These are phyloP conservation scores for Ceratocystis alfenasii DNA, from an alignment of 2,329 filamentous ascomycete species.

Conservation along the genomic window DNA sequence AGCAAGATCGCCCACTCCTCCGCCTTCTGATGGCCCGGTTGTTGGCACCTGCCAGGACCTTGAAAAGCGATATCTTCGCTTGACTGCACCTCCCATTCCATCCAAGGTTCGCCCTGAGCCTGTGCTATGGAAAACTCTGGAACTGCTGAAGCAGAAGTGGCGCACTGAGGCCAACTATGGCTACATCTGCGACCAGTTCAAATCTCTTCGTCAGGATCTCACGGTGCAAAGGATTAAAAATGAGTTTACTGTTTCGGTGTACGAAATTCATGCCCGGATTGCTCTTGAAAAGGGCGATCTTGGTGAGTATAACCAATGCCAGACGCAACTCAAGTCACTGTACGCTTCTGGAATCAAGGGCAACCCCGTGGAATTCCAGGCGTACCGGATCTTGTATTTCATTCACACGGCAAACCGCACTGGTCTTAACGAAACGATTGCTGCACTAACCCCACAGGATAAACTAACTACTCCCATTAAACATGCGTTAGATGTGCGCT, in stretches of 20 bases:
- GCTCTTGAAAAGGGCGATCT: slow-evolving; percentile 96
- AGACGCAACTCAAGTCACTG: slow-evolving; percentile 88
- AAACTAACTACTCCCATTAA: slow-evolving; percentile 74
- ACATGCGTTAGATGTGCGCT: slow-evolving; percentile 84
- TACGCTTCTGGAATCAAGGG: slow-evolving; percentile 81
- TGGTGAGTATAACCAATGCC: slow-evolving; percentile 99
- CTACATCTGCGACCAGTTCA: slow-evolving; percentile 99
- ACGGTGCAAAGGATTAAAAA: slow-evolving; percentile 96
- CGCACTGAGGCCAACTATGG: slow-evolving; percentile 83
- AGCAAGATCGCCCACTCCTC: slow-evolving; percentile 42
- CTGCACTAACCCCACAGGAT: slow-evolving; percentile 97
- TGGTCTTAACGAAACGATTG: slow-evolving; percentile 94
- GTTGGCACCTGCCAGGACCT: slow-evolving; percentile 72
- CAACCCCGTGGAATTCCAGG: slow-evolving; percentile 90
- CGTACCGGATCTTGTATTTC: slow-evolving; percentile 98
- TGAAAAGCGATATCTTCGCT: slow-evolving; percentile 88
- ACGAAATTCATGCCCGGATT: slow-evolving; percentile 95
- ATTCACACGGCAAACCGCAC: slow-evolving; percentile 97
- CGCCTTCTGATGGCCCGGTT: slow-evolving; percentile 55
- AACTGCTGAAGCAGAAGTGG: slow-evolving; percentile 90
- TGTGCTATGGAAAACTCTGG: slow-evolving; percentile 71
- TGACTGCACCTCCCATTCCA: slow-evolving; percentile 80
- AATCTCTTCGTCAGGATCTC: slow-evolving; percentile 92
- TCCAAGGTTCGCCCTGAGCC: slow-evolving; percentile 75
- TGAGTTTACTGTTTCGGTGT: slow-evolving; percentile 90